Evolutionary conservation across 139 green algal species (phyloP).

Genomic region (Ettlia oleoabundans): DNA sequence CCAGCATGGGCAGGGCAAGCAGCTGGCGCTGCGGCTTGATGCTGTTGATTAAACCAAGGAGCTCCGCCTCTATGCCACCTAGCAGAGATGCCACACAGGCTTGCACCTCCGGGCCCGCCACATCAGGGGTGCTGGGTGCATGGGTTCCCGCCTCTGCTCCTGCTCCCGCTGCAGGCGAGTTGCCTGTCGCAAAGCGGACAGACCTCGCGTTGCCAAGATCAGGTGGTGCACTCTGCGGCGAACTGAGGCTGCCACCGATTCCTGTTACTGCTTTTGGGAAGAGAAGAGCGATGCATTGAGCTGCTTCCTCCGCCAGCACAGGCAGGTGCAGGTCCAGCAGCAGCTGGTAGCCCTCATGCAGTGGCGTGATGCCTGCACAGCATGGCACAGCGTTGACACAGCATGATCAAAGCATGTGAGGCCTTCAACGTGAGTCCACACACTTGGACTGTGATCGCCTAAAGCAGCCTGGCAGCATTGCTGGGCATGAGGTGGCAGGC

Average conservation of each 20-base stretch:
- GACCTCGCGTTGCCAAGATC: background rate
- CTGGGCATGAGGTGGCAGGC: too few relatives aligned
- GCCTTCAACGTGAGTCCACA: too few relatives aligned
- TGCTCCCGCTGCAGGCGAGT: background rate
- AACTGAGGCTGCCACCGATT: background rate
- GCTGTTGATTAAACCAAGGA: constrained; percentile 46
- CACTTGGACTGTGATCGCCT: too few relatives aligned
- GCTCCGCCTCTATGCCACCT: constrained; percentile 39
- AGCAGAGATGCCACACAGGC: constrained; percentile 33
- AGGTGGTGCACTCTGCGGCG: background rate
- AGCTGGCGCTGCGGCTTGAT: constrained; percentile 15
- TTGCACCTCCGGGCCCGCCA: constrained; percentile 1
- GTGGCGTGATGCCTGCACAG: constrained; percentile 11
- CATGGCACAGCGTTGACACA: background rate
- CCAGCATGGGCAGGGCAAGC: constrained; percentile 53
- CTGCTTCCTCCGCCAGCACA: constrained; percentile 28
- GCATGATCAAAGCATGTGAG: too few relatives aligned
- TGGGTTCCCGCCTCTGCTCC: too few relatives aligned
- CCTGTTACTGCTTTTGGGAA: constrained; percentile 20
- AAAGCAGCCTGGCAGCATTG: too few relatives aligned
- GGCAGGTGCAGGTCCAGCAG: constrained; percentile 35
- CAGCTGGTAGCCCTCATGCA: constrained; percentile 20
- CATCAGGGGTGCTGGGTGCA: background rate
- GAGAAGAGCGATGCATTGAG: constrained; percentile 29
- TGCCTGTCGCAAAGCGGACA: constrained; percentile 10